Evolutionary conservation across 176 grass and related monocot species (phyloP), one percentile per base, ranked within the genome.

Genomic region (Saccharum officinarum): DNA sequence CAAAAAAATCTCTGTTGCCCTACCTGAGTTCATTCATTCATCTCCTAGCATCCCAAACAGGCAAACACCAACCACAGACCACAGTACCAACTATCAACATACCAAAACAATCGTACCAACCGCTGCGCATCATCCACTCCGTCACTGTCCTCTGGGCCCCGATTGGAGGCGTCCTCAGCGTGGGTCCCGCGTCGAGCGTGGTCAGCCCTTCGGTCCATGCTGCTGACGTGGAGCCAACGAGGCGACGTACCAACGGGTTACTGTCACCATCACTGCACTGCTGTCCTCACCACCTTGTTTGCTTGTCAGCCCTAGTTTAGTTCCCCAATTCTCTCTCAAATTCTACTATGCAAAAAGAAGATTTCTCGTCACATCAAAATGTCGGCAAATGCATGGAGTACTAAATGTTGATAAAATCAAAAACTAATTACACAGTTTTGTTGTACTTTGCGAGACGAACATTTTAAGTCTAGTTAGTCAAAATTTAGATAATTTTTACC

Each of bases 151-250:
- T 57, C 55, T 59, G 55, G 52, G 18, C 52, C 52, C 17, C 2
- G 0, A 0, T 15, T 16, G 2, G 3, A 49, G 4, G 46, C 14
- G 49, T 52, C 16, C 6, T 52, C 50, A 54, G 16, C 50, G 50
- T 54, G 52, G 54, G 54, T 57, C 54, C 54, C 7, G 2, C 3
- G 3, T 62, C 10, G 23, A 26, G 10, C 10, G 0, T 62, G 59
- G n/a, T 26, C 59, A 62, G n/a, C 59, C n/a, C n/a, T 26, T 26
- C n/a, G 1, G n/a, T 12, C 59, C n/a, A 81, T 76, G 71, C 71
- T 63, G 31, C 73, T 72, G 64, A 80, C 77, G 71, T 70, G 87
- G 28, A 42, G 23, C 69, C 77, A 55, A 68, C 10, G 78, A 22
- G 60, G 69, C 55, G 46, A n/a, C 77, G 30, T 81, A 61, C 31